Evolutionary conservation across 2,329 filamentous ascomycete genomes (phyloP).

Genomic region (Penicillium rolfsii): DNA sequence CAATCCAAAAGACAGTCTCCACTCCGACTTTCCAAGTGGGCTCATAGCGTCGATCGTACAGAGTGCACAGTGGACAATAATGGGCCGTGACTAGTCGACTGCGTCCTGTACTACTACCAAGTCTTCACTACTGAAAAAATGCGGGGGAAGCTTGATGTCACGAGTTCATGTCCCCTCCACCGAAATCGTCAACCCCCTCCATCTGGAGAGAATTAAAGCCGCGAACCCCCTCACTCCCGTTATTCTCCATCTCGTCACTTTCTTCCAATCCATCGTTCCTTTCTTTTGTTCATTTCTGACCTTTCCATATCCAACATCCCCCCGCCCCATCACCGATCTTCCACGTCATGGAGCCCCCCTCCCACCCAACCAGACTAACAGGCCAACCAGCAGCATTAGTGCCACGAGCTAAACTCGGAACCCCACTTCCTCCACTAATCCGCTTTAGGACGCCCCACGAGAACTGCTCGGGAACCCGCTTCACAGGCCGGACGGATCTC

Average conservation of each 20-base stretch:
- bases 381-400: slow-evolving; percentile 11
- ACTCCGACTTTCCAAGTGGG: background rate
- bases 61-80: background rate
- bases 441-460: slow-evolving; percentile 20
- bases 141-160: slow-evolving; percentile 14
- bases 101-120: too few species aligned
- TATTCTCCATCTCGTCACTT: background rate
- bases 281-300: background rate
- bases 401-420: slow-evolving; percentile 30
- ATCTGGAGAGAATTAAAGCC: background rate
- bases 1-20: background rate
- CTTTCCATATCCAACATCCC: background rate
- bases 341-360: slow-evolving; percentile 17
- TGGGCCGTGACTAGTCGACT: background rate
- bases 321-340: slow-evolving; percentile 3
- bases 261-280: background rate
- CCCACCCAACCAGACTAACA: background rate
- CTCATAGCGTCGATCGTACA: slow-evolving; percentile 2
- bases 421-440: slow-evolving; percentile 18
- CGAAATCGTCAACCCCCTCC: background rate
- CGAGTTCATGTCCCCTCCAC: background rate
- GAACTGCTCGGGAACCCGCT: slow-evolving; percentile 23
- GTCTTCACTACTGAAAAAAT: background rate
- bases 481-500: background rate
- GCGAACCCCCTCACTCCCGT: background rate